Evolutionary conservation across 2,329 filamentous ascomycete species (phyloP).

Genomic region (Alternaria sp.): DNA sequence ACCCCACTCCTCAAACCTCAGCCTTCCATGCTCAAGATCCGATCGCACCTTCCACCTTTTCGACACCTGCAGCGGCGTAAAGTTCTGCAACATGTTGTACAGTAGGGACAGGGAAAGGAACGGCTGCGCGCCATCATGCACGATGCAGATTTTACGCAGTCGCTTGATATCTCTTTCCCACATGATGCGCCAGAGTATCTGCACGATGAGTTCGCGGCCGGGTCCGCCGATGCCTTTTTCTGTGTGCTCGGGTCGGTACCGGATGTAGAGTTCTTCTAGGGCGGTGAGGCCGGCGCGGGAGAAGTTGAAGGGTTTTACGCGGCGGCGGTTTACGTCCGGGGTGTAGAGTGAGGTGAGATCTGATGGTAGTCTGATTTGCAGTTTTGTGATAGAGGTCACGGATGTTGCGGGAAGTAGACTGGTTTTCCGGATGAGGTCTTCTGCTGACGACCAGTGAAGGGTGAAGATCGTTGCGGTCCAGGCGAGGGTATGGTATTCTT

Average conservation of each 20-base stretch:
- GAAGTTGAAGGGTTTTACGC: slow-evolving; percentile 14
- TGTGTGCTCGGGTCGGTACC: slow-evolving; percentile 2
- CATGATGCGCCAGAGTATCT: slow-evolving; percentile 21
- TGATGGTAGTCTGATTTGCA: slow-evolving; percentile 9
- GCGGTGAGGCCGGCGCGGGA: slow-evolving; percentile 14
- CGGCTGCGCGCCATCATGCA: slow-evolving; percentile 17
- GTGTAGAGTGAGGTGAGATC: not conserved
- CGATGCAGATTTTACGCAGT: slow-evolving; percentile 19
- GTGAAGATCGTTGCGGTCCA: slow-evolving; percentile 18
- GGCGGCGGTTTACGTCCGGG: not conserved
- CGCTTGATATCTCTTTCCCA: slow-evolving; percentile 10
- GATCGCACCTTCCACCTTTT: slow-evolving; percentile 6
- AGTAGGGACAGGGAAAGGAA: slow-evolving; percentile 4
- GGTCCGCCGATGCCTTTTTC: not conserved
- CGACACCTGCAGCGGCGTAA: slow-evolving; percentile 1
- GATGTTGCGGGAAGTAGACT: not conserved
- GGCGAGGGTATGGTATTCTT: slow-evolving; percentile 18
- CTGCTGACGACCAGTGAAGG: not conserved
- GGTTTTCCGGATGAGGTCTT: slow-evolving; percentile 2
- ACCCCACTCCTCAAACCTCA: slow-evolving; percentile 9
- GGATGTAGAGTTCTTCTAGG: slow-evolving; percentile 24
- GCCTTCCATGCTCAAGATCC: slow-evolving; percentile 13
- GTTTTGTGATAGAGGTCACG: slow-evolving; percentile 10
- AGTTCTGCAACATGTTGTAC: slow-evolving; percentile 5
- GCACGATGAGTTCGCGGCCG: slow-evolving; percentile 10